These are phyloP conservation scores for Mycosphaerella sp. DNA, from an alignment of 2,329 filamentous ascomycete genomes.

Conservation along the genomic window DNA sequence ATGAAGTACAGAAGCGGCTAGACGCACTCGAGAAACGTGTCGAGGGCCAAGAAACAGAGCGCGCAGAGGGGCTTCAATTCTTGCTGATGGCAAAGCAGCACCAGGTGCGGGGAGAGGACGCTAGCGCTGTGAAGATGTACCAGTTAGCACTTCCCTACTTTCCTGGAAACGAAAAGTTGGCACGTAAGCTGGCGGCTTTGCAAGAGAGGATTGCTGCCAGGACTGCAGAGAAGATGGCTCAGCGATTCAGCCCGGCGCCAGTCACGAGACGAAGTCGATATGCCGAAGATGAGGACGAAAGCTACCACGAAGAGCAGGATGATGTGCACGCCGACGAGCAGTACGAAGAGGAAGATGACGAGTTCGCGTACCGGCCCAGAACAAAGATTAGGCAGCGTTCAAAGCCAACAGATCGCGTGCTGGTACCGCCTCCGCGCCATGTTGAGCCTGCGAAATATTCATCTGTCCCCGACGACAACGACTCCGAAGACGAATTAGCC, in stretches of 20 bases:
- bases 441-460: constrained; percentile 13
- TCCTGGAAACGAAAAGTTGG: constrained; percentile 72
- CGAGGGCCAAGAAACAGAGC: constrained; percentile 62
- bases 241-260: constrained; percentile 6
- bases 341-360: constrained; percentile 30
- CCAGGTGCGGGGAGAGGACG: constrained; percentile 73
- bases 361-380: constrained; percentile 35
- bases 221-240: constrained; percentile 28
- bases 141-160: constrained; percentile 79
- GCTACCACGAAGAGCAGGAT: constrained; percentile 35
- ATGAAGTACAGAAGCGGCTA: constrained; percentile 71
- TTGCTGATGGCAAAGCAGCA: constrained; percentile 89
- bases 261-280: neutral
- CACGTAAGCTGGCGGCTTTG: constrained; percentile 49
- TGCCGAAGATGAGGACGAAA: constrained; percentile 36
- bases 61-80: constrained; percentile 76
- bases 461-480: constrained; percentile 16
- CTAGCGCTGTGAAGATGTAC: constrained; percentile 75
- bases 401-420: constrained; percentile 10
- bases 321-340: constrained; percentile 31
- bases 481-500: constrained; percentile 32
- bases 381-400: constrained; percentile 32
- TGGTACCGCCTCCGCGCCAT: neutral
- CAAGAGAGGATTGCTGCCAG: constrained; percentile 46
- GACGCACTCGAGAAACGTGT: constrained; percentile 84